These are phyloP conservation scores for Magnolia kwangsiensis DNA, from an alignment of 164 flowering plant species.

Conservation along the genomic window DNA sequence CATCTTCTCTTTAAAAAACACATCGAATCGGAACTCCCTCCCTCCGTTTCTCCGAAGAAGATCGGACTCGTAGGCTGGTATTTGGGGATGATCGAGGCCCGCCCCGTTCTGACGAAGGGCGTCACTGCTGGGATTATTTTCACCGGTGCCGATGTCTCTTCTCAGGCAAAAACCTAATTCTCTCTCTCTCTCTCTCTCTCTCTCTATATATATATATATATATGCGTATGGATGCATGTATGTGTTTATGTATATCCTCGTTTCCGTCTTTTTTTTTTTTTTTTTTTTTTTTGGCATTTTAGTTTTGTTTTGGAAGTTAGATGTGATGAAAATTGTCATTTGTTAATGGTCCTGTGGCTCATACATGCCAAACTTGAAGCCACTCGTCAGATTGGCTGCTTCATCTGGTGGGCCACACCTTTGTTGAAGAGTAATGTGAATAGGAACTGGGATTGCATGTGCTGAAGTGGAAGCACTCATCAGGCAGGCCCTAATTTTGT, in stretches of 20 bases:
- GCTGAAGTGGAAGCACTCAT: too few relatives aligned
- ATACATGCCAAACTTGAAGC: too few relatives aligned
- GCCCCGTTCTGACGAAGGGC: slow-evolving; percentile 76
- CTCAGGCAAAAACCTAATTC: slow-evolving; percentile 45
- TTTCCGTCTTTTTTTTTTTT: neutral
- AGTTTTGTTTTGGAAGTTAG: too few relatives aligned
- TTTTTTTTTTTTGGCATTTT: neutral
- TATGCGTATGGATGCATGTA: neutral
- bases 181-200: neutral
- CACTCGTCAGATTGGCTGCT: too few relatives aligned
- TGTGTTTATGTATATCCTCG: neutral
- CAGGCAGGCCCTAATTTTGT: too few relatives aligned
- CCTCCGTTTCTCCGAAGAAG: neutral
- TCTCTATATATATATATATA: neutral
- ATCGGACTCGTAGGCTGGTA: slow-evolving; percentile 50
- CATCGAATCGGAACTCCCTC: neutral
- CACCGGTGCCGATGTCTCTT: slow-evolving; percentile 76
- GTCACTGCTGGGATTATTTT: slow-evolving; percentile 64
- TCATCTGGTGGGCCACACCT: too few relatives aligned
- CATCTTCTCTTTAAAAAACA: neutral
- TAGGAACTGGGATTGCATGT: too few relatives aligned
- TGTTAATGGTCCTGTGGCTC: too few relatives aligned
- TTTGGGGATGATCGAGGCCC: slow-evolving; percentile 59
- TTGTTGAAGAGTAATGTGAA: too few relatives aligned
- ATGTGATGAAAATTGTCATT: too few relatives aligned